These are phyloP conservation scores for barrel medic (Medicago truncatula) DNA, from an alignment of 306 rosid species.

Conservation along the genomic window DNA sequence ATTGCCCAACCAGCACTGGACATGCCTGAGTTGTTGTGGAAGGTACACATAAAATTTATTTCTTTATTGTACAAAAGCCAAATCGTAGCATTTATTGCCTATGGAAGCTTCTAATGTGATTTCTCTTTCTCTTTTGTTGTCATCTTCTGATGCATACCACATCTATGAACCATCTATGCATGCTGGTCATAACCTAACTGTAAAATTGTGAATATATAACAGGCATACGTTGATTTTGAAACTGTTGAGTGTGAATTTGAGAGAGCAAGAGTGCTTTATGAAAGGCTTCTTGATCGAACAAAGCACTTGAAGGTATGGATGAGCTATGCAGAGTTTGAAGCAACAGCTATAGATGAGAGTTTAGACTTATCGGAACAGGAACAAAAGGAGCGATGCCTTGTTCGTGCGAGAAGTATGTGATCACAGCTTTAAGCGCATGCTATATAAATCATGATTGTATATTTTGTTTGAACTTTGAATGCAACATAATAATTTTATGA, in stretches of 20 bases:
- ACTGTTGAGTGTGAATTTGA: constrained; percentile 82
- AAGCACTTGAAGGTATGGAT: constrained; percentile 96
- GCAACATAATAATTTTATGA: constrained; percentile 12
- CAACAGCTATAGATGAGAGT: constrained; percentile 56
- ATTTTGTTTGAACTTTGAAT: constrained; percentile 24
- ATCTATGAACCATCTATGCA: not conserved
- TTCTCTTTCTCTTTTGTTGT: constrained; percentile 5
- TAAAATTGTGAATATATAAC: constrained; percentile 36
- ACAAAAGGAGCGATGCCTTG: constrained; percentile 66
- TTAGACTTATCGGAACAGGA: constrained; percentile 47
- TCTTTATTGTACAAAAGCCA: constrained; percentile 13
- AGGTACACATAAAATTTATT: constrained; percentile 51
- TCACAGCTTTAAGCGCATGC: constrained; percentile 18
- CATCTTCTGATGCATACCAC: constrained; percentile 10
- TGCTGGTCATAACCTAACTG: constrained; percentile 31
- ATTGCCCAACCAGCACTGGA: constrained; percentile 92
- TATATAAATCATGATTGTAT: constrained; percentile 32
- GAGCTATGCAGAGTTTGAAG: constrained; percentile 84
- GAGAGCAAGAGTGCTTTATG: constrained; percentile 81
- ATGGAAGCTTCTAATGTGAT: not conserved
- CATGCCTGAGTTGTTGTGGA: constrained; percentile 95
- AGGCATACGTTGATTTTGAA: constrained; percentile 92
- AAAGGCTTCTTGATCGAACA: constrained; percentile 87
- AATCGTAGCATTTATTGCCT: not conserved
- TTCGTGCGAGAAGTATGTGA: constrained; percentile 74